phyloP scores from a whole-genome alignment of 768 basidiomycete species.

The Saitozyma podzolica region DNA sequence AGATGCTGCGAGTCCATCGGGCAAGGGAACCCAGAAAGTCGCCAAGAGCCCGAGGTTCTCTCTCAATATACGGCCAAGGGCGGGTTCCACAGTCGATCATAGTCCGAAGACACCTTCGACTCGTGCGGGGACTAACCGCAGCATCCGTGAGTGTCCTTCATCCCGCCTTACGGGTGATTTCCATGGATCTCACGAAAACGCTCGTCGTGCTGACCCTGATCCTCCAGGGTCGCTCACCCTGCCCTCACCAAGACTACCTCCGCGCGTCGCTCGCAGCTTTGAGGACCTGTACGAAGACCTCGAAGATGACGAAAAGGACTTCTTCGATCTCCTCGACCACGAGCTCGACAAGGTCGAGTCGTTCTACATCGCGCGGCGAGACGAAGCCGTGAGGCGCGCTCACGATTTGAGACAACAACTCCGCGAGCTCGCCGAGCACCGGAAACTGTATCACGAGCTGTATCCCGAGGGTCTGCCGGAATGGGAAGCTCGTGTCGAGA shows the following conservation, averaged over 20 bases:
- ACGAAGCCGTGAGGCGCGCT: constrained; percentile 58
- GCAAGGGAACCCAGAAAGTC: not conserved
- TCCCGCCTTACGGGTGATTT: too few relatives aligned
- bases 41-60: constrained; percentile 16
- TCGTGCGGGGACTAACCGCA: too few relatives aligned
- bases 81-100: too few relatives aligned
- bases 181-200: too few relatives aligned
- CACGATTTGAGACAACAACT: constrained; percentile 67
- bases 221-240: constrained; percentile 33
- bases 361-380: constrained; percentile 74
- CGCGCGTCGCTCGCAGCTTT: constrained; percentile 38
- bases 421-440: constrained; percentile 70
- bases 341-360: constrained; percentile 81
- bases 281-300: constrained; percentile 59
- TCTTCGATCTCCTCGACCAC: constrained; percentile 73
- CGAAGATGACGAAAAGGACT: constrained; percentile 64
- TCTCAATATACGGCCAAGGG: not conserved
- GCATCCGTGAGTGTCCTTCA: too few relatives aligned
- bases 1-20: too few relatives aligned
- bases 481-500: constrained; percentile 39
- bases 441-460: constrained; percentile 54
- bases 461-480: constrained; percentile 40
- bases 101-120: too few relatives aligned
- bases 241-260: constrained; percentile 18
- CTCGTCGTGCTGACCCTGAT: not conserved